A percentile compares a stretch with the other conserved stretches of the same genome.
phyloP scores from a whole-genome alignment of 805 yeast species.

The Lachancea kluyveri region DNA sequence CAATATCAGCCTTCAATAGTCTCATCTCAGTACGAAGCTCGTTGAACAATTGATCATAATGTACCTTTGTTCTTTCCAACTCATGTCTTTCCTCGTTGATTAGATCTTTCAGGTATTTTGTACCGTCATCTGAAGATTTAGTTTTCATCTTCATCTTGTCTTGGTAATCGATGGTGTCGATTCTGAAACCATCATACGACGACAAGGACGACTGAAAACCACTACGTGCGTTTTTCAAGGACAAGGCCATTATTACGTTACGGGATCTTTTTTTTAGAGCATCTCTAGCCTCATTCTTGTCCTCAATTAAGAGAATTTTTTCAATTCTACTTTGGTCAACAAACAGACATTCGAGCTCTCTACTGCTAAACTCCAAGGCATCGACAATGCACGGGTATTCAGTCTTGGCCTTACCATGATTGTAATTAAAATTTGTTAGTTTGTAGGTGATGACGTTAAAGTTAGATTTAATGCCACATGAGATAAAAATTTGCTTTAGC shows the following conservation, averaged over 20 bases:
- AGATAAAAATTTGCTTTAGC: slow-evolving; percentile 33
- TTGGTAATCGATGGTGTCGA: slow-evolving; percentile 48
- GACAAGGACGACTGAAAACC: slow-evolving; percentile 42
- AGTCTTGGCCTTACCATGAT: slow-evolving; percentile 37
- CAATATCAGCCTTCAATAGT: slow-evolving; percentile 26
- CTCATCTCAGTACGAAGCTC: slow-evolving; percentile 8
- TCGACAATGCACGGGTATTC: slow-evolving; percentile 50
- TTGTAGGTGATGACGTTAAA: slow-evolving; percentile 42
- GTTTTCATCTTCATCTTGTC: slow-evolving; percentile 17
- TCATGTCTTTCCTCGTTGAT: slow-evolving; percentile 16
- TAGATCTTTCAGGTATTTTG: slow-evolving; percentile 16
- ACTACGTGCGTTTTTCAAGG: slow-evolving; percentile 35
- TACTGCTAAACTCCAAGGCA: slow-evolving; percentile 49
- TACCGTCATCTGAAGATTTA: slow-evolving; percentile 17
- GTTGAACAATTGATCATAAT: slow-evolving; percentile 9
- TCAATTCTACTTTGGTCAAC: slow-evolving; percentile 63
- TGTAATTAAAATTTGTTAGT: slow-evolving; percentile 40
- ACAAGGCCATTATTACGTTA: slow-evolving; percentile 39
- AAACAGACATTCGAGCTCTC: slow-evolving; percentile 50
- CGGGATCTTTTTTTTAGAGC: slow-evolving; percentile 31
- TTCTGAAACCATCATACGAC: slow-evolving; percentile 38
- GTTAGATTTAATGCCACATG: slow-evolving; percentile 31
- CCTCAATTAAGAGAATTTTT: slow-evolving; percentile 44
- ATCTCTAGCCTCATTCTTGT: slow-evolving; percentile 45
- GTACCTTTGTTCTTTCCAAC: slow-evolving; percentile 24